Percentiles rank a stretch among this genome's conserved stretches.
Conservation (phyloP, 1,284 basidiomycete species). For the Leccinum subspadiceum region DNA sequence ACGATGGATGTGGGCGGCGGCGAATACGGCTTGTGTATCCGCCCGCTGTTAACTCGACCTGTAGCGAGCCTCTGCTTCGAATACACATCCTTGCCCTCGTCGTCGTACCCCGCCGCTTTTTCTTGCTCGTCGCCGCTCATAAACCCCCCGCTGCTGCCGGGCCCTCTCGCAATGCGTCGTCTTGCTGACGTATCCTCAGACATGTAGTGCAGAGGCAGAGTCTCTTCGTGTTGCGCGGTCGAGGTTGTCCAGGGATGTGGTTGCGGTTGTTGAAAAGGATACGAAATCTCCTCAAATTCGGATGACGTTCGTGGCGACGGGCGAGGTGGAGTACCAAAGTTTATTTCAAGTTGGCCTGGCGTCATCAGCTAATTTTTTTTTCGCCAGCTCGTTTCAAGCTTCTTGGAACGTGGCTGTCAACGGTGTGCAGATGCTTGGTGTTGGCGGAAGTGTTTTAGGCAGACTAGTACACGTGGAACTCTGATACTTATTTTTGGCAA, state of each 20-base stretch:
- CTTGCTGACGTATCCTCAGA: slow-evolving; percentile 62
- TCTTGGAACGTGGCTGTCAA: not conserved
- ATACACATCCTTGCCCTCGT: slow-evolving; percentile 74
- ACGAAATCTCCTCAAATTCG: slow-evolving; percentile 69
- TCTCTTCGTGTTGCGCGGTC: slow-evolving; percentile 43
- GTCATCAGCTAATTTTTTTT: slow-evolving; percentile 45
- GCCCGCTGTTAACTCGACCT: slow-evolving; percentile 56
- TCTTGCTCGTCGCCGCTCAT: slow-evolving; percentile 39
- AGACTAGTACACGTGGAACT: slow-evolving; percentile 16
- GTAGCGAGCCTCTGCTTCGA: slow-evolving; percentile 53
- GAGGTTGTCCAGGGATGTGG: slow-evolving; percentile 34
- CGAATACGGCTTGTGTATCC: slow-evolving; percentile 53
- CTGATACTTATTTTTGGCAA: not conserved
- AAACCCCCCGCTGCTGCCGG: slow-evolving; percentile 37
- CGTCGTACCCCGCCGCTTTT: slow-evolving; percentile 46
- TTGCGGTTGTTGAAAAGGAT: slow-evolving; percentile 46
- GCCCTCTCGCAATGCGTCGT: slow-evolving; percentile 51
- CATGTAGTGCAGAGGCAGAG: slow-evolving; percentile 71
- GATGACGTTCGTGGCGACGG: slow-evolving; percentile 47
- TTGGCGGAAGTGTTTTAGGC: not conserved
- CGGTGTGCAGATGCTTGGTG: not conserved
- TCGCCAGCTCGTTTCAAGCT: not conserved
- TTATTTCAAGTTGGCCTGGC: slow-evolving; percentile 64
- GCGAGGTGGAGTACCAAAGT: slow-evolving; percentile 59
- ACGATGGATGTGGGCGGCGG: slow-evolving; percentile 74